Conservation (phyloP, 257 asterid species). For the Mentha longifolia region DNA sequence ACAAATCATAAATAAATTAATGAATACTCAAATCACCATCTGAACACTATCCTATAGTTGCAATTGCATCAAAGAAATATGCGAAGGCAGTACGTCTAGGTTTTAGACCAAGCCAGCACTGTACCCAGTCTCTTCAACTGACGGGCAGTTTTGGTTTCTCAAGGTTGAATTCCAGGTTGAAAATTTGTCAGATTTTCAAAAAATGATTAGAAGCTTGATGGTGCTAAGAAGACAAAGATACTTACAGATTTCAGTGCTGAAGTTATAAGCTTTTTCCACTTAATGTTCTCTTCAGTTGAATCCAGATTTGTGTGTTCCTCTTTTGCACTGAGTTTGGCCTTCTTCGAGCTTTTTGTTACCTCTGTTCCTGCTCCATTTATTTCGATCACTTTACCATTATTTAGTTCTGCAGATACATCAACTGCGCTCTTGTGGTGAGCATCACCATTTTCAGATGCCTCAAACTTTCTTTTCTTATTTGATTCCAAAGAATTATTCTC, state of each 20-base stretch:
- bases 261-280: slow-evolving; percentile 90
- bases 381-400: slow-evolving; percentile 55
- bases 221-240: slow-evolving; percentile 16
- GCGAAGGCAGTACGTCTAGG: no score
- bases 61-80: no score
- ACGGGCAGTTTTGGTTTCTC: background rate
- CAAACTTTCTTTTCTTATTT: slow-evolving; percentile 68
- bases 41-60: no score
- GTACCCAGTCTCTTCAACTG: no score
- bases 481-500: slow-evolving; percentile 44
- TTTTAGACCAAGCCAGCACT: no score
- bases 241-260: slow-evolving; percentile 78
- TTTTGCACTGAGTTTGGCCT: slow-evolving; percentile 48
- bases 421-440: slow-evolving; percentile 37
- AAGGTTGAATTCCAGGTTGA: background rate
- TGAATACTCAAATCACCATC: no score
- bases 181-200: background rate
- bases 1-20: background rate
- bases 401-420: slow-evolving; percentile 39
- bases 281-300: slow-evolving; percentile 49
- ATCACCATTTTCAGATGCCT: slow-evolving; percentile 53
- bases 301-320: slow-evolving; percentile 37
- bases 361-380: slow-evolving; percentile 39
- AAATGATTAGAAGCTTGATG: slow-evolving; percentile 9
- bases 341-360: slow-evolving; percentile 47